These are phyloP conservation scores for Circinella minor DNA, from an alignment of 371 early-diverging fungal species.

Conservation along the genomic window DNA sequence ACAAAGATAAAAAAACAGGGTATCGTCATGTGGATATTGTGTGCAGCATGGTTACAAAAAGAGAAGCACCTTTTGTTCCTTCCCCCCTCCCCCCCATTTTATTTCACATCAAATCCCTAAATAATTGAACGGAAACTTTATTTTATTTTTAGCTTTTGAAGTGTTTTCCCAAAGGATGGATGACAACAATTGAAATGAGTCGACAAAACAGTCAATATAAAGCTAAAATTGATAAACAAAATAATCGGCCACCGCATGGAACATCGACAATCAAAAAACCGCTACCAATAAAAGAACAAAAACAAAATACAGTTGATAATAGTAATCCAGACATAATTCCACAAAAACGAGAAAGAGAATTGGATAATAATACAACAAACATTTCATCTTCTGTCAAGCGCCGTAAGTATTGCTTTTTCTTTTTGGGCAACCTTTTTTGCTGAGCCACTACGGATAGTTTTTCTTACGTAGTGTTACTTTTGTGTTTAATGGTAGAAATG, in stretches of 20 bases:
- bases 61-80: no score
- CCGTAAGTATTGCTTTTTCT: not conserved
- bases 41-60: no score
- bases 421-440: not conserved
- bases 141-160: slow-evolving; percentile 37
- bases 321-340: not conserved
- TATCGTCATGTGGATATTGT: not conserved
- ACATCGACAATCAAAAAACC: slow-evolving; percentile 1
- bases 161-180: slow-evolving; percentile 59
- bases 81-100: no score
- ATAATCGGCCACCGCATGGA: slow-evolving; percentile 1
- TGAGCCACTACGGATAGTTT: not conserved
- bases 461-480: not conserved
- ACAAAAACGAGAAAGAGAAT: not conserved
- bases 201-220: slow-evolving; percentile 58
- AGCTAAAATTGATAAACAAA: slow-evolving; percentile 23
- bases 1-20: not conserved
- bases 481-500: not conserved
- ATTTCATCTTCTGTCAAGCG: not conserved
- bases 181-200: slow-evolving; percentile 59
- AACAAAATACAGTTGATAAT: not conserved
- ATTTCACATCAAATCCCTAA: not conserved
- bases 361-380: not conserved
- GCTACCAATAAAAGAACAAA: not conserved
- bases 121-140: not conserved